Evolutionary conservation across 768 basidiomycete genomes (phyloP).

Genomic region (Boletus reticuloceps): DNA sequence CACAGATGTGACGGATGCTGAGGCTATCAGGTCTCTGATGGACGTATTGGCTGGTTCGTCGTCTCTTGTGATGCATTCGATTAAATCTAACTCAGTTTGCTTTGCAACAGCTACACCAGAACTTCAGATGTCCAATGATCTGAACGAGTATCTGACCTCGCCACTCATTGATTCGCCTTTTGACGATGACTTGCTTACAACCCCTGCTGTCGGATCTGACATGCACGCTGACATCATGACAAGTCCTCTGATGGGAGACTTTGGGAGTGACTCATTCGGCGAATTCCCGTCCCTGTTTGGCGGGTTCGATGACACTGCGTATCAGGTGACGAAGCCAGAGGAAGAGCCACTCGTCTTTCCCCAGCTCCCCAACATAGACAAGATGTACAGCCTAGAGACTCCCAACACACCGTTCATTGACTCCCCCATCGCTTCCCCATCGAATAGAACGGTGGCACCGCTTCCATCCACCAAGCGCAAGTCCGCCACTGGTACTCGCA

Average conservation of each 20-base stretch:
- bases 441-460: conserved; percentile 10
- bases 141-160: conserved; percentile 45
- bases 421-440: conserved; percentile 31
- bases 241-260: conserved; percentile 40
- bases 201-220: conserved; percentile 40
- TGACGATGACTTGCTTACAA: conserved; percentile 43
- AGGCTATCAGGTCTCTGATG: conserved; percentile 38
- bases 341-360: conserved; percentile 7
- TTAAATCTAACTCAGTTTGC: not conserved
- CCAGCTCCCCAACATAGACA: conserved; percentile 30
- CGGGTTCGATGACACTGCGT: conserved; percentile 16
- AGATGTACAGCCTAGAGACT: conserved; percentile 45
- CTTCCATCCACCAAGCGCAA: conserved; percentile 27
- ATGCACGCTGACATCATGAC: conserved; percentile 40
- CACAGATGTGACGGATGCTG: conserved; percentile 21
- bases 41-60: conserved; percentile 39
- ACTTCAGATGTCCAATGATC: conserved; percentile 35
- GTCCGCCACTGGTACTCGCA: conserved; percentile 62
- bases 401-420: conserved; percentile 52
- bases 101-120: conserved; percentile 35
- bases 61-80: not conserved
- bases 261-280: conserved; percentile 31
- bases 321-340: conserved; percentile 16
- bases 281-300: conserved; percentile 34
- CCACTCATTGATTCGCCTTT: conserved; percentile 47